Evolutionary conservation across 768 basidiomycete genomes (phyloP), one percentile per base, ranked within the genome.

Genomic region (Lyophyllum decastes): DNA sequence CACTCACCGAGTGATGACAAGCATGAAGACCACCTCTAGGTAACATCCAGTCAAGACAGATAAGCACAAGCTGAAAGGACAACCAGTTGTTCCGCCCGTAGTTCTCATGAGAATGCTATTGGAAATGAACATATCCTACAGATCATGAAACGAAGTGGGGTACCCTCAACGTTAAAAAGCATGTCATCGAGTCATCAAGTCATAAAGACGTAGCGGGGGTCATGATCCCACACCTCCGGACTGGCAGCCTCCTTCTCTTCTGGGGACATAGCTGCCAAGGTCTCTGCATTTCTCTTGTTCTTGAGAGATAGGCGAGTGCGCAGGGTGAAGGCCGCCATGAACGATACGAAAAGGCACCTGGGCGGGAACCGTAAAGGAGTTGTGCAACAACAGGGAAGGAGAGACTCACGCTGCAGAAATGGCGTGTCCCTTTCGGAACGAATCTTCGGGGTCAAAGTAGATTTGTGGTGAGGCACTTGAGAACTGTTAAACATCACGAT

Each of bases 171-270:
- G 35, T 38, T 38, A 38, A 38, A 3, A 38, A 38, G 3, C 9
- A 38, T 4, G 35, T 12, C 35, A 38, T 38, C 30, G 10, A 38
- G 17, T 38, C 22, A n/a, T 72, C 61, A 77, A 30, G 81, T 81
- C 79, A 81, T 81, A 64, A 82, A 84, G 30, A 79, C 73, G 66
- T 80, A 83, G 54, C 80, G 75, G n/a, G 76, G 76, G 61, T 83
- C 82, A 27, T 71, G 71, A 66, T 84, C 83, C 73, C 73, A 74
- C 6, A 82, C 69, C 60, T 83, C 81, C 21, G 56, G 61, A 7
- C 59, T 56, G 8, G 58, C 62, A 17, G 45, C n/a, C 7, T 14
- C 9, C 45, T 59, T 57, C 22, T 49, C 58, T 26, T 41, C 47
- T 5, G 33, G 19, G 3, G 49, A 22, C 54, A 59, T 57, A 25